Conservation (phyloP, 768 basidiomycete species). For the Crepidotus variabilis region DNA sequence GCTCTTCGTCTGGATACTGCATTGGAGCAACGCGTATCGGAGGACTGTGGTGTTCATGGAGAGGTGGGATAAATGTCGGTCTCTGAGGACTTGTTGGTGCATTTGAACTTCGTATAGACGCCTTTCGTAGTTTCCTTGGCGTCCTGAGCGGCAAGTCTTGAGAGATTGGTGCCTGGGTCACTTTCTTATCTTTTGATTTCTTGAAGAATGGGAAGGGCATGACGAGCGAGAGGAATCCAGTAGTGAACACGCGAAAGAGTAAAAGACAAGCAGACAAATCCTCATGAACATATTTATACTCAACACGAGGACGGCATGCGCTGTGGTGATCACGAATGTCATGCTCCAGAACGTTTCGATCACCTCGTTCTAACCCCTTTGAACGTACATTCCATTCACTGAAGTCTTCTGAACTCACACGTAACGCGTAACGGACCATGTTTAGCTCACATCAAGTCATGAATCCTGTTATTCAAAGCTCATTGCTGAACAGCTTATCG, state of each 20-base stretch:
- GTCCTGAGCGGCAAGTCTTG: not conserved
- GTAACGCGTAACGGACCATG: not conserved
- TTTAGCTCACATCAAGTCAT: too few species aligned
- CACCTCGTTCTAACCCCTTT: not conserved
- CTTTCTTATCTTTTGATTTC: constrained; percentile 6
- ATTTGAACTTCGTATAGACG: not conserved
- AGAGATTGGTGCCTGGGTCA: not conserved
- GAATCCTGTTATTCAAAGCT: too few species aligned
- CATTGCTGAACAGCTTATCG: not conserved
- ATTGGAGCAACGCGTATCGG: not conserved
- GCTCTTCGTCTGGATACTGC: not conserved
- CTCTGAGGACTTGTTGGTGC: not conserved
- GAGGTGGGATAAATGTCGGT: not conserved
- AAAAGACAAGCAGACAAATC: not conserved
- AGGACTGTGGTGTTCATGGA: not conserved
- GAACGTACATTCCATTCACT: not conserved
- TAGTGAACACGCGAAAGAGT: not conserved
- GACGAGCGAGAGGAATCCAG: constrained; percentile 8
- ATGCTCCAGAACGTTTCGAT: not conserved
- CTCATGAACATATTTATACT: constrained; percentile 1
- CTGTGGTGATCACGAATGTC: not conserved
- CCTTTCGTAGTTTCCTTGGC: constrained; percentile 11
- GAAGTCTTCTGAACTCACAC: not conserved
- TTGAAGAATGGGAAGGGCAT: constrained; percentile 26
- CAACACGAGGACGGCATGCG: constrained; percentile 21